Evolutionary conservation across 352 stramenopile species (phyloP).

Genomic region (Globisporangium alternatum): DNA sequence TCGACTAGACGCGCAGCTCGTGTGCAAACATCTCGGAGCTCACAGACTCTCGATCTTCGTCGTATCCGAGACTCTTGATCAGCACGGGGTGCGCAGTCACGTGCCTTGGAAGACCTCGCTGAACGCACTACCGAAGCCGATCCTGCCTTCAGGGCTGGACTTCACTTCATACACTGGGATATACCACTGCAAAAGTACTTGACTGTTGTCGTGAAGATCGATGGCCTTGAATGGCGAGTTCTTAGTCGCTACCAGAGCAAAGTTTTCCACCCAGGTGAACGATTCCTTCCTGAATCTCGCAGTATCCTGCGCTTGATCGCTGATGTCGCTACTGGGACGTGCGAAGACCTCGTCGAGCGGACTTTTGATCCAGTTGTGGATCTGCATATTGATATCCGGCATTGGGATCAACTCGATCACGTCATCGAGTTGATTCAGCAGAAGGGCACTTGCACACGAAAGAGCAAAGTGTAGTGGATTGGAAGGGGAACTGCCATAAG

Average conservation of each 20-base stretch:
- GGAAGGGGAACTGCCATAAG: too few relatives aligned
- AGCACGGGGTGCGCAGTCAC: not conserved
- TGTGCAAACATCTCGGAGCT: not conserved
- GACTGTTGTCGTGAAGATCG: not conserved
- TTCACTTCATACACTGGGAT: not conserved
- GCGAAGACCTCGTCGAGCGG: not conserved
- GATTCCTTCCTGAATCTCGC: not conserved
- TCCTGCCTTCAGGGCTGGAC: not conserved
- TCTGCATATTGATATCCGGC: not conserved
- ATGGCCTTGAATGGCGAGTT: not conserved
- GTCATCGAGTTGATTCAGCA: too few relatives aligned
- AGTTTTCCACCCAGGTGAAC: not conserved
- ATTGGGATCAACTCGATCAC: not conserved
- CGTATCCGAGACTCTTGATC: slow-evolving; percentile 6
- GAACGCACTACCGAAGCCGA: not conserved
- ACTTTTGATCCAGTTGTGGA: slow-evolving; percentile 6
- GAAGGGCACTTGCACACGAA: too few relatives aligned
- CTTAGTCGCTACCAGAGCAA: not conserved
- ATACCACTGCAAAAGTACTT: not conserved
- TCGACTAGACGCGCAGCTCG: slow-evolving; percentile 9
- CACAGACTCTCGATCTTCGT: not conserved
- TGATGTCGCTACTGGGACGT: not conserved
- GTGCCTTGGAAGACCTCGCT: not conserved
- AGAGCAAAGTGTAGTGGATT: too few relatives aligned
- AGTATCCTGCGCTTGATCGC: not conserved